Evolutionary conservation across 768 basidiomycete genomes (phyloP).

Genomic region (Amanita rimosa): DNA sequence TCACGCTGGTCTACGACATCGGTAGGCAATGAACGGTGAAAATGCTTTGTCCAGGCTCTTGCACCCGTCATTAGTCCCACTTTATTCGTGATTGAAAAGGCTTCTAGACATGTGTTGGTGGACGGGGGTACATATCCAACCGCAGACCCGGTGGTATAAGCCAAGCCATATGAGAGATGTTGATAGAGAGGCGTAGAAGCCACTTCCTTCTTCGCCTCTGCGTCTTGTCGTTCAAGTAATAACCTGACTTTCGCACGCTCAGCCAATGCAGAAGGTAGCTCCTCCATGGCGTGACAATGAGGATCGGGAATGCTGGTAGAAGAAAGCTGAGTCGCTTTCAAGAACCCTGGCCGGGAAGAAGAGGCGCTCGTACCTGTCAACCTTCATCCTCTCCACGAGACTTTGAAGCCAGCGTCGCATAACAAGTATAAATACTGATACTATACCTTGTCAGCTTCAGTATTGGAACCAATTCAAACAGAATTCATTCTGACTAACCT

Average conservation of each 20-base stretch:
- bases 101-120: conserved; percentile 33
- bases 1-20: background rate
- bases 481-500: no score
- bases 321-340: conserved; percentile 21
- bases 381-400: no score
- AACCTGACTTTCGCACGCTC: conserved; percentile 25
- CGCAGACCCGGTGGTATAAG: conserved; percentile 51
- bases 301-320: background rate
- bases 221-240: conserved; percentile 6
- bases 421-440: no score
- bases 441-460: no score
- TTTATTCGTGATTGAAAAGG: conserved; percentile 38
- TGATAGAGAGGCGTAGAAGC: conserved; percentile 22
- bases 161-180: conserved; percentile 40
- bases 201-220: conserved; percentile 2
- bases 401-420: no score
- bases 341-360: conserved; percentile 31
- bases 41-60: conserved; percentile 59
- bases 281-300: conserved; percentile 2
- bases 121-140: conserved; percentile 39
- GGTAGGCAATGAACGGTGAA: conserved; percentile 34
- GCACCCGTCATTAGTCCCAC: conserved; percentile 45
- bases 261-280: conserved; percentile 21
- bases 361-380: conserved; percentile 40
- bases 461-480: no score